Evolutionary conservation across 2,329 filamentous ascomycete genomes (phyloP).

Genomic region (Diaporthe sp.): DNA sequence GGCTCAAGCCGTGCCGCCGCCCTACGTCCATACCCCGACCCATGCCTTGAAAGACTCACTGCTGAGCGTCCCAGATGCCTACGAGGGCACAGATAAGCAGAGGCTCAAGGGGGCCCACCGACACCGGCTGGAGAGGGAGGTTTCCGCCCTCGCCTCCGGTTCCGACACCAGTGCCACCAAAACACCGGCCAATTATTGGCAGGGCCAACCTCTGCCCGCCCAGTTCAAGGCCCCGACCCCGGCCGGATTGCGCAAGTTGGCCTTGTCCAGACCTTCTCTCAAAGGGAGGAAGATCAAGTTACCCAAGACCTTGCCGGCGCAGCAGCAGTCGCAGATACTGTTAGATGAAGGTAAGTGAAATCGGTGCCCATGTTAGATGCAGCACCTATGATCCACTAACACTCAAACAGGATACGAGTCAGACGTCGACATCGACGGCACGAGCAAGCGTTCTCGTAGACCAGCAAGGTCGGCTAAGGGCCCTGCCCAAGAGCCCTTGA

Average conservation of each 20-base stretch:
- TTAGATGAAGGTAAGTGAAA: background rate
- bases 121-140: background rate
- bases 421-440: too few relatives aligned
- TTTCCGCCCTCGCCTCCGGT: background rate
- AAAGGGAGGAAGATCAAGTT: background rate
- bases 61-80: background rate
- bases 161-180: background rate
- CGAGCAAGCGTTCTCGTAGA: too few relatives aligned
- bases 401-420: background rate
- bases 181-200: conserved; percentile 15
- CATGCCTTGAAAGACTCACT: background rate
- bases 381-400: background rate
- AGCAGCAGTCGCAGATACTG: background rate
- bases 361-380: background rate
- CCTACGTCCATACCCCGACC: background rate
- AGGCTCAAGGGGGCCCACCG: background rate
- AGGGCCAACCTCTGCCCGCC: background rate
- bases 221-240: background rate
- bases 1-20: background rate
- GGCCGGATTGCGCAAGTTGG: background rate
- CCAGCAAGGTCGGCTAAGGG: too few relatives aligned
- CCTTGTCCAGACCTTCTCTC: background rate
- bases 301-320: background rate
- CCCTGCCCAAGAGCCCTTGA: too few relatives aligned
- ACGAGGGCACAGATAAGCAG: background rate